phyloP scores from a whole-genome alignment of 1,139 yeast species.

The Taphrina populina region DNA sequence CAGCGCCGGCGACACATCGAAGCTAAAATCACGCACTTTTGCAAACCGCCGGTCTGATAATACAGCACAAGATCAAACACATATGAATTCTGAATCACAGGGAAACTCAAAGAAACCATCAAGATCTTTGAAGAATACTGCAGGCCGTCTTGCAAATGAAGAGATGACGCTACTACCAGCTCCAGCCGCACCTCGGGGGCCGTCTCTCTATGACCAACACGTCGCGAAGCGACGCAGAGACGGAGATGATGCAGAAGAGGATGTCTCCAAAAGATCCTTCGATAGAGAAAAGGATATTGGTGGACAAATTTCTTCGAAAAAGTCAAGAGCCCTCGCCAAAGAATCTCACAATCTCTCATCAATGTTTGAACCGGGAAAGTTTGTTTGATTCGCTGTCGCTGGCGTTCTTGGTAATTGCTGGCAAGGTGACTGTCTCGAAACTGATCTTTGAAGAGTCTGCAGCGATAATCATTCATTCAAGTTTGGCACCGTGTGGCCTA shows the following conservation, averaged over 20 bases:
- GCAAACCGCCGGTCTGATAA: constrained; percentile 16
- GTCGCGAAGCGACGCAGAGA: constrained; percentile 36
- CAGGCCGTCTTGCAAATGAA: too few relatives aligned
- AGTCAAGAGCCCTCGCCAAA: constrained; percentile 33
- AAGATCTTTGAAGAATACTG: too few relatives aligned
- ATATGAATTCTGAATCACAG: too few relatives aligned
- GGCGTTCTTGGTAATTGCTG: too few relatives aligned
- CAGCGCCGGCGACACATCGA: constrained; percentile 28
- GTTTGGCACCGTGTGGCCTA: too few relatives aligned
- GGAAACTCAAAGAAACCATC: too few relatives aligned
- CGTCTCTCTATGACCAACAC: constrained; percentile 14
- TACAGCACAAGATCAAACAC: too few relatives aligned
- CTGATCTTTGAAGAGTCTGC: too few relatives aligned
- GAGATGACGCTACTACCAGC: too few relatives aligned
- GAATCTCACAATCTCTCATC: constrained; percentile 37
- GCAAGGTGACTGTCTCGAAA: too few relatives aligned
- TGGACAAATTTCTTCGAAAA: constrained; percentile 30
- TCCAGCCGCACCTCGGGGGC: too few relatives aligned
- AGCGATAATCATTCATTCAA: too few relatives aligned
- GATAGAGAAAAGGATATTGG: constrained; percentile 40
- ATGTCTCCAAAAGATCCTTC: constrained; percentile 38
- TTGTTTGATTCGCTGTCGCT: constrained; percentile 33
- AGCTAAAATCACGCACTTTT: constrained; percentile 37
- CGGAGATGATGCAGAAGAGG: constrained; percentile 32
- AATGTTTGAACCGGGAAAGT: constrained; percentile 38